phyloP scores from a whole-genome alignment of 495 filamentous ascomycete species.

The Neurospora sp. region DNA sequence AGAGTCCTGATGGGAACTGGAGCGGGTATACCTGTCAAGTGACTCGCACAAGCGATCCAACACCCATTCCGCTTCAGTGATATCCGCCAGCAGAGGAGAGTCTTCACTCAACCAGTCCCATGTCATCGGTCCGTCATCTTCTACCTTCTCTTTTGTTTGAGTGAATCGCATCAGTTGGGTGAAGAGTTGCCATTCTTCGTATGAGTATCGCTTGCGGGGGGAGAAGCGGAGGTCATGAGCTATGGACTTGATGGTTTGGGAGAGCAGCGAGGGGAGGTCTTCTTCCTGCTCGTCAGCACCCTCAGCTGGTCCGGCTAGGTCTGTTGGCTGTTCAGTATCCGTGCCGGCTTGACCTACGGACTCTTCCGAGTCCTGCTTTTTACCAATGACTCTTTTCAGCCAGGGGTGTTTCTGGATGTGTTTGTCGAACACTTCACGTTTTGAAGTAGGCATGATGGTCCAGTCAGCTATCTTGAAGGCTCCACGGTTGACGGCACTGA shows the following conservation, averaged over 20 bases:
- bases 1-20: background rate
- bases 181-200: constrained; percentile 62
- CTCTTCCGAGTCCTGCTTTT: background rate
- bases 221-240: constrained; percentile 44
- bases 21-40: constrained; percentile 30
- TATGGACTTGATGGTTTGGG: constrained; percentile 47
- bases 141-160: constrained; percentile 17
- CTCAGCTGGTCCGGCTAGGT: background rate
- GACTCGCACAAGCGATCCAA: constrained; percentile 48
- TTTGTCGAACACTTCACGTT: background rate
- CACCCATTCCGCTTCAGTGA: constrained; percentile 47
- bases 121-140: constrained; percentile 22
- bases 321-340: background rate
- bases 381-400: background rate
- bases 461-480: constrained; percentile 55
- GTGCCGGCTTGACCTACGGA: background rate
- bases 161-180: constrained; percentile 35
- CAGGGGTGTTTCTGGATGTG: background rate
- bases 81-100: constrained; percentile 54
- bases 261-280: constrained; percentile 49
- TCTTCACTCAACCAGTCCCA: constrained; percentile 69
- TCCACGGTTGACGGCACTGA: constrained; percentile 49
- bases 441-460: constrained; percentile 48
- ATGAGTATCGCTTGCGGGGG: constrained; percentile 52
- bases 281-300: background rate